These are phyloP conservation scores for Aspergillus tanneri DNA, from an alignment of 2,329 filamentous ascomycete genomes.

Conservation along the genomic window DNA sequence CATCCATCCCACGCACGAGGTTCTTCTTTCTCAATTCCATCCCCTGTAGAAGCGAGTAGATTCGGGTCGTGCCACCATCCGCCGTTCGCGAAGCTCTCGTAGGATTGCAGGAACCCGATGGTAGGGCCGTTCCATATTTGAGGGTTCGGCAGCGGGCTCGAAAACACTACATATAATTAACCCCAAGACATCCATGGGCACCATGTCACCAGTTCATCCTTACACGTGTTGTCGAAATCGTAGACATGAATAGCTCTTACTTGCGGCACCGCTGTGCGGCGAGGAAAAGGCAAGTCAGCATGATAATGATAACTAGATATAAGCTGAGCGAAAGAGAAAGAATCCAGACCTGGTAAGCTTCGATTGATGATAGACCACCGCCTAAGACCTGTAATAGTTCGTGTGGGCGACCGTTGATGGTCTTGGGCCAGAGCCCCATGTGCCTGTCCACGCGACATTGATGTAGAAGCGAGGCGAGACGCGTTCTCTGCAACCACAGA, in stretches of 20 bases:
- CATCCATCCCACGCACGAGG: constrained; percentile 81
- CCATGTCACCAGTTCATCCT: constrained; percentile 29
- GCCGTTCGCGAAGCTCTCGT: constrained; percentile 75
- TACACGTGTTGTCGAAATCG: constrained; percentile 96
- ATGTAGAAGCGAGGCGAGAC: constrained; percentile 20
- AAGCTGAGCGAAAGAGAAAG: not conserved
- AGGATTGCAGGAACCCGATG: constrained; percentile 71
- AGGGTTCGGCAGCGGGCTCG: constrained; percentile 83
- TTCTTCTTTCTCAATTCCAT: constrained; percentile 80
- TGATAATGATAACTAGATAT: not conserved
- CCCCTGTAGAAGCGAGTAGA: constrained; percentile 81
- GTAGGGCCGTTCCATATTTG: constrained; percentile 80
- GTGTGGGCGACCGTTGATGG: constrained; percentile 24
- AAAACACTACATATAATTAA: constrained; percentile 65
- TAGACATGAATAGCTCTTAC: constrained; percentile 87
- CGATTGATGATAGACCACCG: constrained; percentile 80
- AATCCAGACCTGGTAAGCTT: constrained; percentile 59
- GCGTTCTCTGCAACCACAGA: constrained; percentile 34
- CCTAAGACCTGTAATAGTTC: constrained; percentile 72
- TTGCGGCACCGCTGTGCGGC: constrained; percentile 55
- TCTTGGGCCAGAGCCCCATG: constrained; percentile 29
- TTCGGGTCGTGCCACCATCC: constrained; percentile 96
- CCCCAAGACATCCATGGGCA: constrained; percentile 3
- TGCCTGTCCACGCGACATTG: constrained; percentile 28
- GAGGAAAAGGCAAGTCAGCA: not conserved